A percentile compares a stretch with the other conserved stretches of the same genome.
These are phyloP conservation scores for Lithocarpus polystachyus DNA, from an alignment of 306 rosid species.

Conservation along the genomic window DNA sequence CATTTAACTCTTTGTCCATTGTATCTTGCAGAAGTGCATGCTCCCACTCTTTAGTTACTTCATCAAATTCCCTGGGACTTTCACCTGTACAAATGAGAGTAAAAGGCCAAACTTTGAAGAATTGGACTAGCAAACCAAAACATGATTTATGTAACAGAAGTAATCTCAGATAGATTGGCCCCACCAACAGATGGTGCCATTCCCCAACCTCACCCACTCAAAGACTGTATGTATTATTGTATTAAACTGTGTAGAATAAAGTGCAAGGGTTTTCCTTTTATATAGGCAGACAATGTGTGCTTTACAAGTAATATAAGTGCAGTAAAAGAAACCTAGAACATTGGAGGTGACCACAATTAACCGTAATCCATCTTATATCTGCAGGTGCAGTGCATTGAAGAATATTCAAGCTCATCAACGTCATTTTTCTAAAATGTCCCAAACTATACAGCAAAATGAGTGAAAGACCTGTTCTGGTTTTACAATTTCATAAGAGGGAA, in stretches of 20 bases:
- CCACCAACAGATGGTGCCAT: conserved; percentile 5
- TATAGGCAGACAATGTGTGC: too few species aligned
- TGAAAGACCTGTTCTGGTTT: not conserved
- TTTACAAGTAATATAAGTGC: too few species aligned
- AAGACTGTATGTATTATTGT: too few species aligned
- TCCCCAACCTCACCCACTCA: conserved; percentile 11
- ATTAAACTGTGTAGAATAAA: too few species aligned
- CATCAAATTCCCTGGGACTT: conserved; percentile 51
- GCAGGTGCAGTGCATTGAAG: not conserved
- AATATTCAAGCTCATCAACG: not conserved
- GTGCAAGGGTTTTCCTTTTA: too few species aligned
- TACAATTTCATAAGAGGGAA: not conserved
- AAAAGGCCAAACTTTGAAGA: conserved; percentile 20
- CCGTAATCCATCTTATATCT: not conserved
- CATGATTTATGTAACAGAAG: conserved; percentile 8
- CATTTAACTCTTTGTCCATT: conserved; percentile 72
- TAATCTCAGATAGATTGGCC: not conserved
- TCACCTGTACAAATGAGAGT: conserved; percentile 43
- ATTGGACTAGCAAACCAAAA: conserved; percentile 16
- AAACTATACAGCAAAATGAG: not conserved
- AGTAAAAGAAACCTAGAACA: too few species aligned
- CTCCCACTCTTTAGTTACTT: conserved; percentile 61
- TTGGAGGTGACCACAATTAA: not conserved
- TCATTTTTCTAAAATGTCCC: not conserved
- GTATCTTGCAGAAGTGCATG: conserved; percentile 63